phyloP scores from a whole-genome alignment of 2,329 filamentous ascomycete genomes.

The Conoideocrella luteorostrata region DNA sequence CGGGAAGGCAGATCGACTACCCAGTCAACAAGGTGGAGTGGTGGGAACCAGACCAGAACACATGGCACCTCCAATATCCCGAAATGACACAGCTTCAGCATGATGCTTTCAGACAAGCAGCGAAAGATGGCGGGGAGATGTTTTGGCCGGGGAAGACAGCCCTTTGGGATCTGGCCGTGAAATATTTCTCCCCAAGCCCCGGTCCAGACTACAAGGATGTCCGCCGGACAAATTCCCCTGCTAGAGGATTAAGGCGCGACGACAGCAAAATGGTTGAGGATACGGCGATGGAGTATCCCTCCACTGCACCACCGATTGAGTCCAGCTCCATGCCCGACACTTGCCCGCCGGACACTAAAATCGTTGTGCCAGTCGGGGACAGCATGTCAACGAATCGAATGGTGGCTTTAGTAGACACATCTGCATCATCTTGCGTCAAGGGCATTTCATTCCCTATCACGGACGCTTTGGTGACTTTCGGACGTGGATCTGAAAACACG shows the following conservation, averaged over 20 bases:
- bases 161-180: constrained; percentile 52
- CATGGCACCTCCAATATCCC: constrained; percentile 57
- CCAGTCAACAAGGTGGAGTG: constrained; percentile 50
- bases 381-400: constrained; percentile 31
- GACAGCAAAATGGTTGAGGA: constrained; percentile 20
- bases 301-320: constrained; percentile 23
- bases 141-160: constrained; percentile 46
- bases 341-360: constrained; percentile 28
- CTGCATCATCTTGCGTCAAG: constrained; percentile 57
- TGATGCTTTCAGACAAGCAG: constrained; percentile 48
- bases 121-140: constrained; percentile 41
- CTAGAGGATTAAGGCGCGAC: constrained; percentile 17
- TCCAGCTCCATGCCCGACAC: constrained; percentile 28
- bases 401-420: constrained; percentile 61
- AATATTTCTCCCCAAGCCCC: constrained; percentile 45
- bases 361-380: constrained; percentile 28
- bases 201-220: constrained; percentile 9
- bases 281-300: constrained; percentile 19
- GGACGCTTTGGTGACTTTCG: constrained; percentile 68
- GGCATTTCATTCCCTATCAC: constrained; percentile 60
- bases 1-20: constrained; percentile 51
- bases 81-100: constrained; percentile 57
- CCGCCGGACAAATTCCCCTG: background rate
- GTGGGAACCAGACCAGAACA: constrained; percentile 50
- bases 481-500: constrained; percentile 64